Base-by-base conservation (phyloP, 371 early-diverging fungal species). In the Apophysomyces ossiformis region DNA sequence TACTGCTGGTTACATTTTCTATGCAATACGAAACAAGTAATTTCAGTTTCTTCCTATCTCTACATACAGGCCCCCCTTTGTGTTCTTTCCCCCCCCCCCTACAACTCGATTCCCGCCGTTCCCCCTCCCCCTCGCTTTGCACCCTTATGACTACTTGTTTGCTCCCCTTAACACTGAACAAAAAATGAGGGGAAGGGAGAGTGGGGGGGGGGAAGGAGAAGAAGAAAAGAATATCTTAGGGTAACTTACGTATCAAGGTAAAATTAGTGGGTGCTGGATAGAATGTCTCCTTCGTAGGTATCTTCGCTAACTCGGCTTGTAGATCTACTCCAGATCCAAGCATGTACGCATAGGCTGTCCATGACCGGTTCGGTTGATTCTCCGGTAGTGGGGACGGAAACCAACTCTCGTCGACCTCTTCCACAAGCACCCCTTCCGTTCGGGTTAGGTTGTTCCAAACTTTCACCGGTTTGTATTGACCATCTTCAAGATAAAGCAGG, bases 391-490 rank as follows among this genome's bases (percentile, higher is more conserved):
- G 45, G 11, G 64, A 46, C 18, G 78, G 76, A 35, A 71, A 78
- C 78, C 78, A 78, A 18, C 70, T 58, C 61, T 78, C 72, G 36
- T 78, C 76, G 9, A 78, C 64, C 16, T 58, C 65, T 64, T 66
- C 63, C 45, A 78, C 74, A 59, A 73, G 45, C 4, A 69, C 60
- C 54, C 78, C 78, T 26, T 58, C 65, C 32, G 65, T 41, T 60
- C 61, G 73, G 6, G 63, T 44, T 56, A 70, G 37, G 21, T 41
- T 56, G 8, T 66, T 6, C 78, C 78, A 78, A 11, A 32, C 61
- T 59, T 75, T 75, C 16, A 71, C 47, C 32, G 71, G 44, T 18
- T 60, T 47, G 45, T 69, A 75, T 11, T 59, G 45, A 18, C 46
- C 45, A 46, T 43, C 36, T 15, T 61, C 46, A 41, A 56, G 61